Evolutionary conservation across 495 filamentous ascomycete genomes (phyloP).

Genomic region (Xanthoparmelia taractica): DNA sequence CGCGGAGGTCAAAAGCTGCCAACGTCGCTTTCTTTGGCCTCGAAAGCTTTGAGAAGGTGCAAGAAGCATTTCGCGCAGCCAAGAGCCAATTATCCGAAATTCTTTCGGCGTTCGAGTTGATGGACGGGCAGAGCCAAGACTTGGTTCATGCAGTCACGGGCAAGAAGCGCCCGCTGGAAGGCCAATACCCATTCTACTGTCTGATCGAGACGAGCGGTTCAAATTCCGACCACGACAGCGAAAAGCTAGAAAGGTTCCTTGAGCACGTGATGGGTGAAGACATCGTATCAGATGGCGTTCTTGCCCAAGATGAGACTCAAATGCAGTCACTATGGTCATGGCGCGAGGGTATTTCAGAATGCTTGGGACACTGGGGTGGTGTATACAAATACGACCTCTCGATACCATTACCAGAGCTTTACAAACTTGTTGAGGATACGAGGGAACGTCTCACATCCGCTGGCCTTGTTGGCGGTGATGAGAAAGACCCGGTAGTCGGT

Average conservation of each 20-base stretch:
- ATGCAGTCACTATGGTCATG: constrained; percentile 78
- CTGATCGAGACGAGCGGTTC: constrained; percentile 93
- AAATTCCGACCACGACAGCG: constrained; percentile 84
- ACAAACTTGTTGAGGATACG: constrained; percentile 78
- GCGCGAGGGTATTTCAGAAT: constrained; percentile 88
- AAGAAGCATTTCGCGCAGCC: constrained; percentile 72
- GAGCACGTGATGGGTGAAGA: constrained; percentile 80
- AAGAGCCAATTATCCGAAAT: constrained; percentile 89
- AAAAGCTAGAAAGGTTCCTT: constrained; percentile 78
- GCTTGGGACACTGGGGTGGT: constrained; percentile 80
- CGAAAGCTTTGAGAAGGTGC: constrained; percentile 77
- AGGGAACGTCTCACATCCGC: constrained; percentile 58
- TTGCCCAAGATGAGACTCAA: constrained; percentile 91
- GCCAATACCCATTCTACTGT: constrained; percentile 86
- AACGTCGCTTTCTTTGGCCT: constrained; percentile 90
- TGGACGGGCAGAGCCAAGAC: constrained; percentile 76
- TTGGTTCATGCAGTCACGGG: constrained; percentile 66
- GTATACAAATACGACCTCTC: constrained; percentile 99
- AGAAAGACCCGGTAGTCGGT: constrained; percentile 71
- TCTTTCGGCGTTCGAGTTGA: constrained; percentile 93
- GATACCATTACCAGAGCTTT: constrained; percentile 81
- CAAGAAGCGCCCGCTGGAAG: constrained; percentile 72
- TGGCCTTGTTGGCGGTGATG: constrained; percentile 70
- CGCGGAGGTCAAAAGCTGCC: constrained; percentile 70
- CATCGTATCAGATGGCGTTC: constrained; percentile 76